A percentile compares a stretch with the other conserved stretches of the same genome.
phyloP scores from a whole-genome alignment of 176 grass and related monocot species.

The Luzula sylvatica region DNA sequence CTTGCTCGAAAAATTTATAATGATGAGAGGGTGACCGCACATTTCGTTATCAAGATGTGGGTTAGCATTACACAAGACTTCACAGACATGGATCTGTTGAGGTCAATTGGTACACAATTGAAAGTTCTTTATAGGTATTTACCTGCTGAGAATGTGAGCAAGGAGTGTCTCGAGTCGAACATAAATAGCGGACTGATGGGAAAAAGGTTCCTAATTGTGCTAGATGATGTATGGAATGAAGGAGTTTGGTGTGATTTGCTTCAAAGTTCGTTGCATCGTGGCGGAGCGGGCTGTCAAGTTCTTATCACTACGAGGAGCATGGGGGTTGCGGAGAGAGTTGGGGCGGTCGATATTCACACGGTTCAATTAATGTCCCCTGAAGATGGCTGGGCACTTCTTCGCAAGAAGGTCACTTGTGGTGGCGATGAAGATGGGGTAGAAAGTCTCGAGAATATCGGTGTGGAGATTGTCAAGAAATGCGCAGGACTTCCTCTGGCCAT shows the following conservation, averaged over 20 bases:
- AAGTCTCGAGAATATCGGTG: conserved; percentile 8
- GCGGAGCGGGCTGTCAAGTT: not conserved
- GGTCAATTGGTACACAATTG: conserved; percentile 12
- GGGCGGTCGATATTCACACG: not conserved
- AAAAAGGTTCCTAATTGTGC: conserved; percentile 23
- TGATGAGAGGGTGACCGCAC: not conserved
- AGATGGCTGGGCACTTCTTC: conserved; percentile 18
- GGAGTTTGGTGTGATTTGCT: conserved; percentile 27
- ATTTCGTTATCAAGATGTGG: conserved; percentile 23
- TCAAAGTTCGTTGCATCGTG: not conserved
- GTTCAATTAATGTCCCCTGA: not conserved
- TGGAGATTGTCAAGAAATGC: conserved; percentile 29
- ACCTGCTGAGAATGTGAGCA: not conserved
- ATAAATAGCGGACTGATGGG: not conserved
- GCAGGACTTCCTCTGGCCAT: conserved; percentile 31
- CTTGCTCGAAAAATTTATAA: conserved; percentile 33
- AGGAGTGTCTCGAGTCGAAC: not conserved
- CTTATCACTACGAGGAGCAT: conserved; percentile 21
- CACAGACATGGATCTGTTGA: conserved; percentile 6
- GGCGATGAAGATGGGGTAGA: not conserved
- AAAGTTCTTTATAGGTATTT: not conserved
- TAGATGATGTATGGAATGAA: conserved; percentile 31
- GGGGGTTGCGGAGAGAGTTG: conserved; percentile 8
- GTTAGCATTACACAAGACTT: conserved; percentile 23
- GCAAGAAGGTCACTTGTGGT: not conserved